Evolutionary conservation across 257 asterid species (phyloP), one percentile per base, ranked within the genome.

Genomic region (Ajuga chamaepitys): DNA sequence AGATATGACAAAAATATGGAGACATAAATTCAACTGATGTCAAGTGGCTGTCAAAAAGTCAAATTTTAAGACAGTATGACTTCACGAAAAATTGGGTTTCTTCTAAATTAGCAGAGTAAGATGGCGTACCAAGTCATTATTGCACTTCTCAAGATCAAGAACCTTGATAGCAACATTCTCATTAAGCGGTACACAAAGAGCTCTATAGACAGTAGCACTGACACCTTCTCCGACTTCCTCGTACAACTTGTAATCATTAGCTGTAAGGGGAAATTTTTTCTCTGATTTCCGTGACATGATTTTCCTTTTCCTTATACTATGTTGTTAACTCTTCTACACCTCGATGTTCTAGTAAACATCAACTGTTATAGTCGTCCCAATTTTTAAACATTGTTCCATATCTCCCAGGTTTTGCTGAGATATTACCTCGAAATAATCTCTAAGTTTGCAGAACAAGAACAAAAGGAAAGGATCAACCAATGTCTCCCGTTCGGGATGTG

Each of bases 171-270:
- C 99, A 71, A 94, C 97, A 42, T 55, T 71, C 80, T 83, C 96
- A 47, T 88, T 76, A 42, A 82, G 86, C 0, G 98, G 99, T 69
- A 88, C 25, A 47, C 99, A 94, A 47, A 81, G 84, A 58, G 99
- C 99, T 73, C 87, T 85, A 66, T 83, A 83, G 22, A 94, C 99
- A 41, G 96, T 82, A 18, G 99, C 95, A 75, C 99, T 94, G 72
- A 94, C 99, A 58, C 99, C 99, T 73, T 94, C 98, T 74, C 99
- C 99, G 62, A 91, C 83, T 82, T 94, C 96, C 82, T 94, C 99
- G 13, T 69, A 78, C 72, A 94, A 81, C 65, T 81, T 70, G 72
- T 86, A 94, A 70, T 85, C 88, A 57, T 85, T 77, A 30, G 95
- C 95, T 44, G 70, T 67, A 40, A 94, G 88, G 53, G 99, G 91